These are phyloP conservation scores for Daldinia eschscholtzii DNA, from an alignment of 2,329 filamentous ascomycete genomes.

Conservation along the genomic window DNA sequence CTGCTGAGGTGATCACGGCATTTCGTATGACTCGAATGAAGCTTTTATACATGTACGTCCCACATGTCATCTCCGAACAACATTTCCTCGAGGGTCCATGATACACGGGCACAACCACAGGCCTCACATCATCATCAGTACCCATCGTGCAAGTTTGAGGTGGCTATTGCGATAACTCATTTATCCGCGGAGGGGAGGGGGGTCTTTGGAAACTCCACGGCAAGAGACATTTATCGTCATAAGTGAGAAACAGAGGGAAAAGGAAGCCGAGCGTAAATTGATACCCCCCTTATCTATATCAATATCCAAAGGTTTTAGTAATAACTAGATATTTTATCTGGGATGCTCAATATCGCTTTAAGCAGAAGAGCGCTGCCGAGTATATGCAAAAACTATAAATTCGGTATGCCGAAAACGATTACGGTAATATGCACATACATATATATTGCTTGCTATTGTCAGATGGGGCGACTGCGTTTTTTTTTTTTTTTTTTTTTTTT, in stretches of 20 bases:
- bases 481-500: neutral
- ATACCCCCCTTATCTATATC: conserved; percentile 17
- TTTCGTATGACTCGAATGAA: conserved; percentile 37
- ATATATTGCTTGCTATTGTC: conserved; percentile 25
- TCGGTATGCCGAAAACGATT: conserved; percentile 27
- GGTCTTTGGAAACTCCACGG: conserved; percentile 2
- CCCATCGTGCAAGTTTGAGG: conserved; percentile 15
- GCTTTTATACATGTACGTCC: conserved; percentile 35
- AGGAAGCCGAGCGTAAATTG: conserved; percentile 16
- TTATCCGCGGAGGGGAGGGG: too few species aligned
- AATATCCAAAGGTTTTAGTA: conserved; percentile 11
- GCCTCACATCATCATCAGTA: conserved; percentile 28
- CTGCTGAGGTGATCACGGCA: conserved; percentile 39
- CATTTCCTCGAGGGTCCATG: conserved; percentile 35
- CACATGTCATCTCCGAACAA: conserved; percentile 42
- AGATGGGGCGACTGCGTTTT: neutral
- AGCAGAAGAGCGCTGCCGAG: conserved; percentile 23
- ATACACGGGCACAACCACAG: conserved; percentile 34
- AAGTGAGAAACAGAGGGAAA: neutral
- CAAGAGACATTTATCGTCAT: neutral
- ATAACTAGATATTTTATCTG: conserved; percentile 6
- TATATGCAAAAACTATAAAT: conserved; percentile 26
- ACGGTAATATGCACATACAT: conserved; percentile 16
- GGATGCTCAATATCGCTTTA: conserved; percentile 25
- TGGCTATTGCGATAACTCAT: conserved; percentile 3